Conservation (phyloP, 371 early-diverging fungal genomes). For the Mucor mucedo region DNA sequence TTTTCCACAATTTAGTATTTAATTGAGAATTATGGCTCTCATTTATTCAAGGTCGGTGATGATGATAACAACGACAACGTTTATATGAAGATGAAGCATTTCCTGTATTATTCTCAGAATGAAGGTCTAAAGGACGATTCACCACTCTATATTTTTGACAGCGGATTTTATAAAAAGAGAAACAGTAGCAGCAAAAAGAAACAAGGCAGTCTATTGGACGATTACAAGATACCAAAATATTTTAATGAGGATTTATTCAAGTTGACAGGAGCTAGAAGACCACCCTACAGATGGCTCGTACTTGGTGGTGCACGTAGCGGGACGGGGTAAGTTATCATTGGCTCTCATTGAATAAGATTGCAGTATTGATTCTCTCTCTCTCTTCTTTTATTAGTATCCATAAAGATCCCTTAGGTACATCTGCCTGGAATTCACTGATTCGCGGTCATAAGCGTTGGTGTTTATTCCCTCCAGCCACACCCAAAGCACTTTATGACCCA, state of each 20-base stretch:
- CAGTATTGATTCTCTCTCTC: too few relatives aligned
- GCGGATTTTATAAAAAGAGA: conserved; percentile 52
- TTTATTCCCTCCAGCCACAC: conserved; percentile 71
- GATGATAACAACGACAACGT: conserved; percentile 80
- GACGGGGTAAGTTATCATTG: conserved; percentile 51
- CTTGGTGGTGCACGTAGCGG: conserved; percentile 70
- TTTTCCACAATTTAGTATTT: conserved; percentile 41
- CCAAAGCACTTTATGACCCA: conserved; percentile 61
- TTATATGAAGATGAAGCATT: conserved; percentile 77
- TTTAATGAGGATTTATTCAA: conserved; percentile 80
- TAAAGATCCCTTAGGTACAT: conserved; percentile 70
- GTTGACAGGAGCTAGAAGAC: conserved; percentile 67
- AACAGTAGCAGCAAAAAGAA: conserved; percentile 32
- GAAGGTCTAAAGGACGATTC: conserved; percentile 74
- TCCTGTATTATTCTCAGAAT: conserved; percentile 59
- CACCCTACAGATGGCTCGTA: conserved; percentile 73
- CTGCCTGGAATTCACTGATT: conserved; percentile 72
- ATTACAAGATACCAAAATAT: conserved; percentile 74
- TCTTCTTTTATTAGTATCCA: conserved; percentile 54
- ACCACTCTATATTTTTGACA: conserved; percentile 86
- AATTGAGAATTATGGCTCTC: conserved; percentile 55
- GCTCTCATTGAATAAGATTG: too few relatives aligned
- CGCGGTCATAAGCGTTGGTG: conserved; percentile 77
- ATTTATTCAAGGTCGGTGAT: conserved; percentile 82
- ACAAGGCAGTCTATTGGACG: conserved; percentile 54